Conservation (phyloP, 83 land plant species). For the Thuja plicata region DNA sequence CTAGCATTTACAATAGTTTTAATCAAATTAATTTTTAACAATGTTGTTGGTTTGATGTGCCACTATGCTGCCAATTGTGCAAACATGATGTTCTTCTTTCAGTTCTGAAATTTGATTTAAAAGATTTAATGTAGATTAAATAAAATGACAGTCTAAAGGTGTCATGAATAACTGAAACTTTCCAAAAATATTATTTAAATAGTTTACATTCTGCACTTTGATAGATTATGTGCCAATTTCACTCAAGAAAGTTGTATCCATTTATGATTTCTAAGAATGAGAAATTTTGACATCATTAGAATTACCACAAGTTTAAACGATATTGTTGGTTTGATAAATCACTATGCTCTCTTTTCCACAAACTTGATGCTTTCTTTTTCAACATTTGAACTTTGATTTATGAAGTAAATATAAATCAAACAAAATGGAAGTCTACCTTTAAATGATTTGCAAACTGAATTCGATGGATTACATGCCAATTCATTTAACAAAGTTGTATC, state of each 20-base stretch:
- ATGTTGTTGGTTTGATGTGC: neutral
- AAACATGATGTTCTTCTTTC: neutral
- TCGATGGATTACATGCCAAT: neutral
- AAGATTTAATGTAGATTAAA: neutral
- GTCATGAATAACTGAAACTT: neutral
- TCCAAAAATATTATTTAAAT: neutral
- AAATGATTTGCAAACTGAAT: neutral
- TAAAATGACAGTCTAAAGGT: neutral
- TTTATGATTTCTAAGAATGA: neutral
- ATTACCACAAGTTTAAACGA: neutral
- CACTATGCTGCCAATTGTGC: neutral
- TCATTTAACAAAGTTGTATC: neutral
- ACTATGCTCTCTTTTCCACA: neutral
- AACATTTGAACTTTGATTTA: neutral
- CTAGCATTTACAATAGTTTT: too few species aligned
- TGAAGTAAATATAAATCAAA: too few species aligned
- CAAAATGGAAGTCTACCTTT: neutral
- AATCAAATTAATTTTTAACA: neutral
- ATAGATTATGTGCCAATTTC: neutral
- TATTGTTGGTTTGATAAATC: neutral
- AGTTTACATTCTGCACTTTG: neutral
- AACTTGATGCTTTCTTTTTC: neutral
- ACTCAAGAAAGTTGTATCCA: neutral
- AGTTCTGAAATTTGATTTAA: neutral
- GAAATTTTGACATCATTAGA: neutral